Base-by-base conservation (phyloP, 768 basidiomycete species). In the Fistulinella prunicolor region DNA sequence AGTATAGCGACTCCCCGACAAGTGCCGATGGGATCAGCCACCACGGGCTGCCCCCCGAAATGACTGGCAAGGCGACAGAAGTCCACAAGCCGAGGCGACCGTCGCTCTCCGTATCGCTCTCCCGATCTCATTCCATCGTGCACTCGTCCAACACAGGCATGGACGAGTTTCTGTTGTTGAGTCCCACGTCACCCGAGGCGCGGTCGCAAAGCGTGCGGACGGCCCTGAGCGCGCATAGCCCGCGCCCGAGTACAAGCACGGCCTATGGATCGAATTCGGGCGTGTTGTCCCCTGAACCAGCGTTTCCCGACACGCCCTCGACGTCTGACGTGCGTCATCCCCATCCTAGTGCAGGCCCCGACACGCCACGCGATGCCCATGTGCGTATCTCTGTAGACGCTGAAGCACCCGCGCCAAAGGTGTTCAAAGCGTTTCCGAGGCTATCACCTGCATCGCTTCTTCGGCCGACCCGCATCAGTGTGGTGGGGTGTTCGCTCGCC, bases 111-210 rank as follows among this genome's bases (percentile, higher is more conserved):
- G 3, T 54, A 14, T 61, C 58, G 6, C 42, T 51, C 13, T 45
- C 59, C 0, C 43, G 21, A 6, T 45, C 59, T 7, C 55, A 35
- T 17, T 60, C 59, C 3, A 46, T 58, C 9, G 44, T 22, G 24
- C 59, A 52, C 42, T 50, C 52, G 21, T 50, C 59, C 19, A 24
- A 23, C 9, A 36, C 47, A 9, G 59, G 59, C 9, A 60, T 60
- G 59, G 59, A 60, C 7, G 59, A 58, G 22, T 60, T 60, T 32
- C 29, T 60, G 17, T 19, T 60, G 38, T 43, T 60, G 12, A 46
- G 43, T 12, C 50, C 52, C 1, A 16, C 52, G 6, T 52, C 56
- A 4, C 35, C 42, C 2, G 38, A 34, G 10, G 19, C 42, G 3
- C 45, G 37, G 19, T 38, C 51, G 21, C 51, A 44, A 3, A 42